Base-by-base conservation (phyloP, 2,329 filamentous ascomycete genomes). In the Talaromyces sp. region DNA sequence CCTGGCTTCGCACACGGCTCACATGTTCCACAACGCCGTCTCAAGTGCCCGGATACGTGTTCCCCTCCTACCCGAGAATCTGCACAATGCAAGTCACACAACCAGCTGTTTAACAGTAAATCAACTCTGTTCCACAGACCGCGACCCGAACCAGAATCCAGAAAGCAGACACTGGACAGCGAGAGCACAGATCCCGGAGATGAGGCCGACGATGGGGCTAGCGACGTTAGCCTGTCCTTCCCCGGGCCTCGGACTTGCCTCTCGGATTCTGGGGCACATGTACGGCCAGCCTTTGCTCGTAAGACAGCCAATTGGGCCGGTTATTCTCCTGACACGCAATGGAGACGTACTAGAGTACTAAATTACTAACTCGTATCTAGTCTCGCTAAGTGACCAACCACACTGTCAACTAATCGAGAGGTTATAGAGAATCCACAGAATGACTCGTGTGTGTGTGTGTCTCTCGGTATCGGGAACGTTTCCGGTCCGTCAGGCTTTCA, bases 201-300 rank as follows among this genome's bases (percentile, higher is more conserved):
- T 19, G 37, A 45, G 56, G n/a, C 56, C 56, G 56, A 14, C 24
- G 37, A 59, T 45, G 56, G 56, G 56, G 37, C 56, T 59, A 59
- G 39, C 19, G 33, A 43, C 37, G 22, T 45, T 59, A 59, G 56
- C 22, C 52, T 56, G 52, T 14, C 52, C 13, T 56, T 56, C 39
- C 56, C 56, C 37, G 56, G 56, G 37, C 56, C 56, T 59, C 56
- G 56, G 56, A 45, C 39, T 43, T 59, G 37, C 27, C 33, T 59
- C 39, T 59, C 39, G 56, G 56, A 59, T 59, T 59, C 56, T 59
- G 56, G 56, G 56, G 56, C 56, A 59, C 56, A 59, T 59, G 56
- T n/a, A 43, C 39, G 56, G 33, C 52, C 33, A 57, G 54, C 33
- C 54, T 57, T n/a, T 22, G 8, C 48, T 33, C 24, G 16, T 7